Evolutionary conservation across 1,139 yeast species (phyloP).

Genomic region (Blastobotrys malaysiensis): DNA sequence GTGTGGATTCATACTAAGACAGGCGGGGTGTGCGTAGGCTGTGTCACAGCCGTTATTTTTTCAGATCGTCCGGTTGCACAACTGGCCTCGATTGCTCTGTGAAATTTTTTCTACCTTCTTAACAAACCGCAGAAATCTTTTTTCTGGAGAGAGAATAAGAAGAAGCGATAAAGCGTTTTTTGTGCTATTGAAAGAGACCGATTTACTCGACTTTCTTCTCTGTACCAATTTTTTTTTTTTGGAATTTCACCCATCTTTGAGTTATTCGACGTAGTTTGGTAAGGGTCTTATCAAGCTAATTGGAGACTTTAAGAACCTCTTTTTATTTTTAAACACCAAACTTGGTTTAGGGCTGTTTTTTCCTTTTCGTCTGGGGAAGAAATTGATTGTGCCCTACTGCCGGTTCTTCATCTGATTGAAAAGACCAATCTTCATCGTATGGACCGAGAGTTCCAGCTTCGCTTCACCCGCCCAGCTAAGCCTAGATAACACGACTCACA

Average conservation of each 20-base stretch:
- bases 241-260: not conserved
- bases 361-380: conserved; percentile 26
- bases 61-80: not conserved
- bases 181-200: not conserved
- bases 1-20: not conserved
- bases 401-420: conserved; percentile 14
- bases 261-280: not conserved
- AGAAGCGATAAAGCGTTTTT: not conserved
- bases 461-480: conserved; percentile 39
- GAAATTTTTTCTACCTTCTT: not conserved
- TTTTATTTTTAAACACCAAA: conserved; percentile 9
- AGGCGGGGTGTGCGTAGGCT: not conserved
- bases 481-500: conserved; percentile 37
- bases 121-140: not conserved
- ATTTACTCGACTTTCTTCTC: not conserved
- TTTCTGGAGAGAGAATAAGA: not conserved
- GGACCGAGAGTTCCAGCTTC: conserved; percentile 23
- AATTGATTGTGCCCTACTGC: conserved; percentile 20
- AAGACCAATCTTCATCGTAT: conserved; percentile 15
- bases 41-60: not conserved
- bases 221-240: not conserved
- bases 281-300: not conserved
- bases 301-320: not conserved
- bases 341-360: conserved; percentile 23
- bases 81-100: not conserved